Conservation (phyloP, 208 protist species). For the Trypanosoma boissoni region DNA sequence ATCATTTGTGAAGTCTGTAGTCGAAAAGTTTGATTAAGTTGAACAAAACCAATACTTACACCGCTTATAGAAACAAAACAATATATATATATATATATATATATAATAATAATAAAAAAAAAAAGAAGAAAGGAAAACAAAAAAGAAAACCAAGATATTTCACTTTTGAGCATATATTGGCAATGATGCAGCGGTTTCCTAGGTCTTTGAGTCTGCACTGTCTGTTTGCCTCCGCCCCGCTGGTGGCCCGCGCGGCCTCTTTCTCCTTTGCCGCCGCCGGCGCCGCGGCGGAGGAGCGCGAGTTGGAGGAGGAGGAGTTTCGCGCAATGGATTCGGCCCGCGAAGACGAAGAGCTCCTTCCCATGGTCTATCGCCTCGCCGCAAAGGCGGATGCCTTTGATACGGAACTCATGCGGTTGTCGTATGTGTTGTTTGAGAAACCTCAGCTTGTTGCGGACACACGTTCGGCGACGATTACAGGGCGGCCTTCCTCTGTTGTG, state of each 20-base stretch:
- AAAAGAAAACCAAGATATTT: neutral
- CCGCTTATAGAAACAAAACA: neutral
- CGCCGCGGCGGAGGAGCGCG: conserved; percentile 21
- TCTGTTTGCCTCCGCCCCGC: neutral
- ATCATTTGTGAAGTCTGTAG: neutral
- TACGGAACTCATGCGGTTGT: conserved; percentile 53
- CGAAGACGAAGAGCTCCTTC: conserved; percentile 39
- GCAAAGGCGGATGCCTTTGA: conserved; percentile 62
- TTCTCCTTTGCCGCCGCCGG: neutral
- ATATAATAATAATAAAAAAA: neutral
- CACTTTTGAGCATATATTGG: neutral
- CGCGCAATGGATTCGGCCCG: conserved; percentile 30
- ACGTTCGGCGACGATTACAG: conserved; percentile 30
- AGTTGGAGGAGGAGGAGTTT: conserved; percentile 83
- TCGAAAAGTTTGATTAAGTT: neutral
- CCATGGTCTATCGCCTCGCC: conserved; percentile 41
- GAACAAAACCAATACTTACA: neutral
- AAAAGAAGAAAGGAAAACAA: neutral
- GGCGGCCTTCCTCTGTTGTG: conserved; percentile 40
- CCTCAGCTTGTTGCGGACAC: conserved; percentile 61
- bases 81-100: conserved; percentile 5
- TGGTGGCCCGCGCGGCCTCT: neutral
- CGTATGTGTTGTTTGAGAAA: conserved; percentile 50
- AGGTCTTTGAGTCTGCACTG: neutral
- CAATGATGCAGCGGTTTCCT: neutral